Evolutionary conservation across 495 filamentous ascomycete species (phyloP).

Genomic region (Hypomontagnella monticulosa): DNA sequence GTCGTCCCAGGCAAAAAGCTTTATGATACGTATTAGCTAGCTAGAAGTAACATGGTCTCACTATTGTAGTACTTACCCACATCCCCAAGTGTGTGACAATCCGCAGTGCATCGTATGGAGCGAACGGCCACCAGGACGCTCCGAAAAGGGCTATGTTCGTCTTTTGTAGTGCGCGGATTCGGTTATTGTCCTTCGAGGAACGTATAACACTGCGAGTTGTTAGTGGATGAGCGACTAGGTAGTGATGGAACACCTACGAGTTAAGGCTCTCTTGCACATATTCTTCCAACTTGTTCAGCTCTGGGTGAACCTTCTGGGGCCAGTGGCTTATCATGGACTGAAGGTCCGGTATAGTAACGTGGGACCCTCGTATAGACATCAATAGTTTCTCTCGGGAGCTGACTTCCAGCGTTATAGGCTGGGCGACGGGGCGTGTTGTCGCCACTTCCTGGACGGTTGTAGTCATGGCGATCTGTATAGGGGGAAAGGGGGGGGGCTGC

Average conservation of each 20-base stretch:
- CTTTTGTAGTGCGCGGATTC: constrained; percentile 1
- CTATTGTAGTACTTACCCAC: constrained; percentile 14
- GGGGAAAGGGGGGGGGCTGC: background rate
- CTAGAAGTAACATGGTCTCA: background rate
- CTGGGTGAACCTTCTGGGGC: constrained; percentile 18
- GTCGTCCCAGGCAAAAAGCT: constrained; percentile 26
- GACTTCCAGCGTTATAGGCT: background rate
- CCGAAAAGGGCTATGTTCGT: constrained; percentile 3
- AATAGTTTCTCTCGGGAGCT: constrained; percentile 8
- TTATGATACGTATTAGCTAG: background rate
- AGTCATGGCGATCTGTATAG: constrained; percentile 6
- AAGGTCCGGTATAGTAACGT: constrained; percentile 21
- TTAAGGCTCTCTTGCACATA: constrained; percentile 12
- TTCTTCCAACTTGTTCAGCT: constrained; percentile 12
- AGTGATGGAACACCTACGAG: background rate
- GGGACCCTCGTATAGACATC: constrained; percentile 13
- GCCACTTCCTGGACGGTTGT: background rate
- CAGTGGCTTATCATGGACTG: constrained; percentile 25
- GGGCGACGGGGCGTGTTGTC: background rate
- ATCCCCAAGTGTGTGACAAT: constrained; percentile 5
- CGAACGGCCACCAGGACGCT: constrained; percentile 30
- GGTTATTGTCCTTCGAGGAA: background rate
- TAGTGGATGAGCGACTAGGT: background rate
- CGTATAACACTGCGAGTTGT: constrained; percentile 2
- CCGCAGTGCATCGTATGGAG: constrained; percentile 19